Evolutionary conservation across 495 filamentous ascomycete genomes (phyloP), one percentile per base, ranked within the genome.

Genomic region (Terfezia claveryi): DNA sequence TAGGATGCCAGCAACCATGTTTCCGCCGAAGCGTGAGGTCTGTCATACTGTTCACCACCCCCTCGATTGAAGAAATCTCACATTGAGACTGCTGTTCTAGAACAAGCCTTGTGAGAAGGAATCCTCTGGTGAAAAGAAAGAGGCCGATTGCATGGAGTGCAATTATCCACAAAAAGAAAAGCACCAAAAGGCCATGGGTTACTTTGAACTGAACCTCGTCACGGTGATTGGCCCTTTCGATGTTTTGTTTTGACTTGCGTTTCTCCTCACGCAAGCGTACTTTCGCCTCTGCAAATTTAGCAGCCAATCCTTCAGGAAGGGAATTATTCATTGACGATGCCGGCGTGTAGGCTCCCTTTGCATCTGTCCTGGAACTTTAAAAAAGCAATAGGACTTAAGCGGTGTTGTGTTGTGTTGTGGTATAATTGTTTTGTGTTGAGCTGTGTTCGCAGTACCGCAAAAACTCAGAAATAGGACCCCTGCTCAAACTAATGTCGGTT

Each of bases 101-200:
- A 49, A 96, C 83, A 59, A 94, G 76, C 49, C 92, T 76, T 57
- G 91, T 94, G 61, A 98, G 77, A 53, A 98, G 80, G 69, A 98
- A 98, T n/a, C 91, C 91, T 66, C 83, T 86, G 55, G 86, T 89
- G 69, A 98, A 98, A 64, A 93, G 82, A 61, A 81, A 85, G 58
- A 96, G 82, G 36, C 87, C 91, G 32, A 81, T 73, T 57, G 74
- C 70, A 64, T 96, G 89, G 23, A 95, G 70, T 59, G 78, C 69
- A 52, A 75, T 63, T 52, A 79, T 67, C 60, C 68, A 70, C 36
- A 72, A 49, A 46, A 79, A 70, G 58, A 79, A 71, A 10, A 62
- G 66, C 9, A 78, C 61, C 12, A 76, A 55, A 17, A 76, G 61
- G n/a, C 64, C 64, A 62, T 78, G 76, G 10, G 67, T 64, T 37